Base-by-base conservation (phyloP, 1,284 basidiomycete genomes). In the Apiotrichum laibachii region DNA sequence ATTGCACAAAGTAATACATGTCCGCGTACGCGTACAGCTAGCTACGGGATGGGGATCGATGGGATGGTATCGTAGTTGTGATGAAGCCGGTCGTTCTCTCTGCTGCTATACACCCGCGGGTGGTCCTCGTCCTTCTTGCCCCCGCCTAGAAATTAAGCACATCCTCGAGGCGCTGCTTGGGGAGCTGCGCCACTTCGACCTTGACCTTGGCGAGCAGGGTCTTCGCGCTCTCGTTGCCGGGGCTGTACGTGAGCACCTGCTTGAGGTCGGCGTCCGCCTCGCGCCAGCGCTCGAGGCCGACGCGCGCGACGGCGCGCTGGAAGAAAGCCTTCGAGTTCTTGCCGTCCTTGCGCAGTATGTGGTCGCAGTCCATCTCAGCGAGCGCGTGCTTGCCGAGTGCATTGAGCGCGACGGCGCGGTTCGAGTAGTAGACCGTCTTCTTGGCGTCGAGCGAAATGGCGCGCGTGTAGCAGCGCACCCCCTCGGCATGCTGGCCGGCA, bases 341-440 rank as follows among this genome's bases (percentile, higher is more conserved):
- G n/a, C 64, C 62, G 60, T 79, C 77, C 50, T 67, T 67, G 12
- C 55, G 50, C 12, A 79, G 62, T 21, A 77, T 73, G 47, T 73
- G 64, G 51, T 67, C 70, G 61, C 77, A 79, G 61, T 79, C 77
- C 3, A 53, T 47, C 63, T 79, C 76, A 34, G 77, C 77, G 31
- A 63, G 65, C 37, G 63, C 67, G 60, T 77, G 72, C 51, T 69
- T 56, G 40, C 73, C 72, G 13, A 77, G 57, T 9, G 70, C 65
- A 57, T 79, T 79, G 50, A 74, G 71, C 31, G 77, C 76, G n/a
- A 78, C 72, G 18, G 76, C 77, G 19, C 77, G 70, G 58, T 79
- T 79, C 18, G 77, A 72, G 58, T 73, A 77, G 64, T 77, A 79
- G 22, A 79, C 75, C 1, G 76, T 77, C 67, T 79, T 77, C 60